phyloP scores from a whole-genome alignment of 176 grass and related monocot genomes.

The Themeda triandra region DNA sequence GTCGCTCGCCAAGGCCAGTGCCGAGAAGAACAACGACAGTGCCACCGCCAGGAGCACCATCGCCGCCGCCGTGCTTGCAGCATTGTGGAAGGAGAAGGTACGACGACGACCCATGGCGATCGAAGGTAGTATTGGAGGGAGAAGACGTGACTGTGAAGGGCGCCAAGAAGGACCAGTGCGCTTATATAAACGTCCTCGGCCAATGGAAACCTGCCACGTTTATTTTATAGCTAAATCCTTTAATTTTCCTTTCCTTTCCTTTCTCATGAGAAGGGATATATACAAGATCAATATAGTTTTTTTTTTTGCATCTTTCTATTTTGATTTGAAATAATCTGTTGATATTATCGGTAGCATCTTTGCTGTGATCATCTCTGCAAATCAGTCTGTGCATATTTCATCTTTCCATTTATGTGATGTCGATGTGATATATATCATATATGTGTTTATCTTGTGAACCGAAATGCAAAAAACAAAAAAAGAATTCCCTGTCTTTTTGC shows the following conservation, averaged over 20 bases:
- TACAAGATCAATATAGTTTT: neutral
- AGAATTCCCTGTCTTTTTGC: no score
- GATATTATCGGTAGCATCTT: no score
- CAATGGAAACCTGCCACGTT: neutral
- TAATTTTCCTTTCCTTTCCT: no score
- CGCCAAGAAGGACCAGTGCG: neutral
- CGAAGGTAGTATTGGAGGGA: neutral
- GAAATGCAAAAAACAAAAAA: no score
- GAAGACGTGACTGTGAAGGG: neutral
- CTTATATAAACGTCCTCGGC: constrained; percentile 1
- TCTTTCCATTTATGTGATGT: no score
- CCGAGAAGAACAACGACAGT: no score
- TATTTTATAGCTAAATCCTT: neutral
- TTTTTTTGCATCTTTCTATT: neutral
- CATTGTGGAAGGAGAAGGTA: neutral
- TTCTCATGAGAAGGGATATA: neutral
- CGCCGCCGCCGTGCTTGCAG: neutral
- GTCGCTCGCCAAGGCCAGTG: neutral
- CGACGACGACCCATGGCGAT: constrained; percentile 20
- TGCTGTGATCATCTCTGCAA: no score
- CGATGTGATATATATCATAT: no score
- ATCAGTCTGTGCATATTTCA: no score
- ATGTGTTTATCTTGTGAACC: no score
- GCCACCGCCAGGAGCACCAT: neutral
- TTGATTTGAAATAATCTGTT: neutral